Evolutionary conservation across 2,329 filamentous ascomycete genomes (phyloP), one percentile per base, ranked within the genome.

Genomic region (Diplodia seriata): DNA sequence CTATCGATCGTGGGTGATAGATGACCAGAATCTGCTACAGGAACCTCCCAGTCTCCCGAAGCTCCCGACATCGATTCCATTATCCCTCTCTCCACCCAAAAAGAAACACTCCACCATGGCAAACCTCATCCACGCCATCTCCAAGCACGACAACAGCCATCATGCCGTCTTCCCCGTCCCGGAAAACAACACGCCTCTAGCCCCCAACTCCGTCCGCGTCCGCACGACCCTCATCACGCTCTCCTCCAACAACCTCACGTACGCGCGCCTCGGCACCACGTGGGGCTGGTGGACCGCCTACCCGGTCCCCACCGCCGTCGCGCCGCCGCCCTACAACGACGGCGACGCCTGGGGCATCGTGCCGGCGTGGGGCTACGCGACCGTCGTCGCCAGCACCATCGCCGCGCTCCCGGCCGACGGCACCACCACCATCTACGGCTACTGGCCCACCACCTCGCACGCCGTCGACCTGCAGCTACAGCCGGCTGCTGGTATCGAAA

Each of bases 311-410:
- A 7, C 40, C 0, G 14, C 69, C 0, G 71, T 71, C 20, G 76
- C 77, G 47, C 82, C 82, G 0, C 54, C 71, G 0, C 73, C 75
- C 1, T 79, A 77, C 72, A 78, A 80, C 70, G 76, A 84, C 70
- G 38, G 62, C 4, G 54, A 73, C 2, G 71, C 72, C n/a, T 85
- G 82, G 75, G 83, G 82, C 4, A 81, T 83, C 68, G 81, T 82
- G 14, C 80, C 81, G 50, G 81, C 78, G n/a, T 85, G 83, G 83
- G 84, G 84, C 0, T 83, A 81, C 66, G 83, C 78, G 8, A 73
- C 77, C 29, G 78, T 84, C 4, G 54, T 81, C 6, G 80, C 81
- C 4, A 81, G 77, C n/a, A 83, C 75, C 0, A 73, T 81, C 5
- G 61, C 74, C 1, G 72, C 70, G 6, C 71, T 84, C 1, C 55